Base-by-base conservation (phyloP, 1,139 yeast genomes). In the Geotrichum australiense region DNA sequence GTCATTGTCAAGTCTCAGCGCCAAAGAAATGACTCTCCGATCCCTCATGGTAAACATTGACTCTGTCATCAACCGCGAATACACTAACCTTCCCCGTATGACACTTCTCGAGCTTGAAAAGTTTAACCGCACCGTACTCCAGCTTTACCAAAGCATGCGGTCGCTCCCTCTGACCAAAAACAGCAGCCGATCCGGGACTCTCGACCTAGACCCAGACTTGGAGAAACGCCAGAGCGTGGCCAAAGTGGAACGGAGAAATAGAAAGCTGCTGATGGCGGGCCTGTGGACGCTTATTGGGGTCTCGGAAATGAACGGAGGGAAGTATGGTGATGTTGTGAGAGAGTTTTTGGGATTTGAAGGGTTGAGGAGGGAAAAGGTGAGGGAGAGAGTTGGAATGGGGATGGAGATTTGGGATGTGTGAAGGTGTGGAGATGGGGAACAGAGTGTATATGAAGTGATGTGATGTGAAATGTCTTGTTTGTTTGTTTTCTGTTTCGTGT, bases 211-310 rank as follows among this genome's bases (percentile, higher is more conserved):
- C 42, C 11, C 35, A 7, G 24, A 30, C 10, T 37, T 42, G 20
- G 31, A 34, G 23, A 29, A 34, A 22, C 31, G 39, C 19, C 37
- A 42, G 1, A 42, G 41, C 12, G 44, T 43, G 3, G 44, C 25
- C 7, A 22, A 20, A 12, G 47, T 43, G 8, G 47, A 43, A 28
- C 35, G 31, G 6, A 5, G 34, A 8, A 43, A 43, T 30, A 38
- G 47, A 5, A 11, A 19, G 26, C 19, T 34, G 11, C 21, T 43
- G 15, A 43, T 43, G 42, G 24, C 30, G 15, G 25, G 44, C 18
- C 35, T 41, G n/a, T 43, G 47, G 47, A n/a, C 37, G n/a, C 29
- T 43, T 2, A 25, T 43, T 28, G 41, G 37, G 6, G 28, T 32
- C 12, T 25, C 20, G 10, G 34, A 26, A 21, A 8, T 4, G n/a